Base-by-base conservation (phyloP, 2,329 filamentous ascomycete genomes). In the Paecilomyces sp. region DNA sequence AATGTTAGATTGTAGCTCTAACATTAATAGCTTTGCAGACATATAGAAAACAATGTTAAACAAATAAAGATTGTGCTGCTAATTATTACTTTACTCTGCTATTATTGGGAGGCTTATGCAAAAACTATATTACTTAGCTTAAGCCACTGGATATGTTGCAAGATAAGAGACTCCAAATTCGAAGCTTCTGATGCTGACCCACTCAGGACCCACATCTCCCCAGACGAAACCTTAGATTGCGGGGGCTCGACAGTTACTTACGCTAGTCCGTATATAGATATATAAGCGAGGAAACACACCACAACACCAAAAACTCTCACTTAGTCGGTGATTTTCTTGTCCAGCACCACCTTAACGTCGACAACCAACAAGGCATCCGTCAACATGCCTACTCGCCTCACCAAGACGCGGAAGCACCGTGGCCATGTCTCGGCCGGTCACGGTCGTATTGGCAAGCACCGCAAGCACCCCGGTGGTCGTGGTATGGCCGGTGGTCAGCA, bases 401-500 rank as follows among this genome's bases (percentile, higher is more conserved):
- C 76, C 60, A 79, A 80, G 73, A 80, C 78, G 68, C 74, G 78
- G 71, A 80, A 80, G 70, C 72, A 74, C 85, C 92, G 93, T 85
- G 93, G 93, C 82, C 91, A 99, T 84, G 94, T 99, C 79, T 95
- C 90, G 77, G 91, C 92, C 86, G 94, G 94, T 86, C 88, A 97
- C 82, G 93, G 94, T 85, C 93, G 93, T 87, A 82, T 97, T 79
- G 94, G 94, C 80, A 97, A 97, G 90, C 92, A 97, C 89, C 86
- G 94, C 79, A 97, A 99, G 88, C 84, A 87, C 74, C 86, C 86
- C 75, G 86, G 86, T 86, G 86, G 85, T 84, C 85, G 86, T 77
- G 86, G 86, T 88, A 90, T 90, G 83, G 94, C 94, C 79, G 93
- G 94, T 95, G 93, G 92, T 87, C 91, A 97, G 84, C 94, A 99